phyloP scores from a whole-genome alignment of 2,329 filamentous ascomycete genomes.

The Furcasterigmium furcatum region DNA sequence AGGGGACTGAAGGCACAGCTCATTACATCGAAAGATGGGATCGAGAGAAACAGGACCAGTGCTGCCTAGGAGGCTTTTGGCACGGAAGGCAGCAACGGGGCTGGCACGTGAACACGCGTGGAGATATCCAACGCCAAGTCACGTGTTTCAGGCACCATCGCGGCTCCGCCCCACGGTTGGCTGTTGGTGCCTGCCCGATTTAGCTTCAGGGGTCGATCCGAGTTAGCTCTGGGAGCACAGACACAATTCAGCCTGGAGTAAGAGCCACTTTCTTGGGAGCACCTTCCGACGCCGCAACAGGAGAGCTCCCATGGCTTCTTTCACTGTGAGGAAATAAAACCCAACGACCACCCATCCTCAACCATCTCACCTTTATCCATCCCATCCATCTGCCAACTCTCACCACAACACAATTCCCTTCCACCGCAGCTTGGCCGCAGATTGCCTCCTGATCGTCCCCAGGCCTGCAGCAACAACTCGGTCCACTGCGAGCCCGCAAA shows the following conservation, averaged over 20 bases:
- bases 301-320: too few species aligned
- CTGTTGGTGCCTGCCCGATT: conserved; percentile 2
- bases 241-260: not conserved
- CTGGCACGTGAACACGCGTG: conserved; percentile 7
- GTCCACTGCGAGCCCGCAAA: not conserved
- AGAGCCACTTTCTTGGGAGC: not conserved
- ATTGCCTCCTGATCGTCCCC: not conserved
- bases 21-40: too few species aligned
- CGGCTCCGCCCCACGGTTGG: conserved; percentile 6
- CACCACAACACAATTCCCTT: not conserved
- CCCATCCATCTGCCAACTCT: not conserved
- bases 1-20: too few species aligned
- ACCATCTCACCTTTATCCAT: not conserved
- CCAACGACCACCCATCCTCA: not conserved
- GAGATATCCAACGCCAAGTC: not conserved
- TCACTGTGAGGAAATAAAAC: conserved; percentile 5
- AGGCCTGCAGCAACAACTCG: too few species aligned
- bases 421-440: not conserved
- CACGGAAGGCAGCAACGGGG: too few species aligned
- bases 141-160: conserved; percentile 14
- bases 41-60: too few species aligned
- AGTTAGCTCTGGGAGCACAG: not conserved
- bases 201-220: not conserved
- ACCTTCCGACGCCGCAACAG: not conserved
- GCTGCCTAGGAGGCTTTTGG: too few species aligned